phyloP scores from a whole-genome alignment of 1,139 yeast species.

The Suhomyces coccinellae region DNA sequence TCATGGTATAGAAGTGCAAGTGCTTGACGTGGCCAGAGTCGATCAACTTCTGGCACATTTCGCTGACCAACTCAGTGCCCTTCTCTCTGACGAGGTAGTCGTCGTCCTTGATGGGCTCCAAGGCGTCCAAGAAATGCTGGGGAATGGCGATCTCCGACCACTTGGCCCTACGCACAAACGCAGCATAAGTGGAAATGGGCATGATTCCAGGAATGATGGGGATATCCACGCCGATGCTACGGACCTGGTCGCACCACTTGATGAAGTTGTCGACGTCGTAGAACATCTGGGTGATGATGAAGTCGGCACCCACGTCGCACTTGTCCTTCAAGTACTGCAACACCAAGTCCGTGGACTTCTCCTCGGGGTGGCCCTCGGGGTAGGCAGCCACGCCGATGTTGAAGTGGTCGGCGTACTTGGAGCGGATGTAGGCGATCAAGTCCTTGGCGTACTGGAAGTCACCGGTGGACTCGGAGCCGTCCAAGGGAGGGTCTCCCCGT shows the following conservation, averaged over 20 bases:
- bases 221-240: constrained; percentile 72
- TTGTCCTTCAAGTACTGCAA: constrained; percentile 77
- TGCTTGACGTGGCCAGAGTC: constrained; percentile 78
- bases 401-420: constrained; percentile 60
- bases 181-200: constrained; percentile 95
- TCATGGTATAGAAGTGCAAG: constrained; percentile 95
- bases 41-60: constrained; percentile 75
- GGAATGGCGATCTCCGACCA: constrained; percentile 92
- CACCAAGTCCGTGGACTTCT: constrained; percentile 55
- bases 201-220: constrained; percentile 97
- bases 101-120: constrained; percentile 87
- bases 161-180: constrained; percentile 87
- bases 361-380: constrained; percentile 84
- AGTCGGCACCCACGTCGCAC: constrained; percentile 90
- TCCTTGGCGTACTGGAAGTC: constrained; percentile 76
- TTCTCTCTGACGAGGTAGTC: constrained; percentile 84
- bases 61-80: constrained; percentile 81
- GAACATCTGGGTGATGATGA: constrained; percentile 88
- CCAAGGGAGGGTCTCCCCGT: constrained; percentile 77
- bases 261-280: constrained; percentile 88
- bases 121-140: constrained; percentile 60
- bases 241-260: constrained; percentile 72
- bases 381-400: constrained; percentile 77
- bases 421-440: constrained; percentile 54
- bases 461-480: constrained; percentile 65